Percentiles rank a stretch among this genome's conserved stretches.
These are phyloP conservation scores for Fusarium buxicola DNA, from an alignment of 2,329 filamentous ascomycete genomes.

Conservation along the genomic window DNA sequence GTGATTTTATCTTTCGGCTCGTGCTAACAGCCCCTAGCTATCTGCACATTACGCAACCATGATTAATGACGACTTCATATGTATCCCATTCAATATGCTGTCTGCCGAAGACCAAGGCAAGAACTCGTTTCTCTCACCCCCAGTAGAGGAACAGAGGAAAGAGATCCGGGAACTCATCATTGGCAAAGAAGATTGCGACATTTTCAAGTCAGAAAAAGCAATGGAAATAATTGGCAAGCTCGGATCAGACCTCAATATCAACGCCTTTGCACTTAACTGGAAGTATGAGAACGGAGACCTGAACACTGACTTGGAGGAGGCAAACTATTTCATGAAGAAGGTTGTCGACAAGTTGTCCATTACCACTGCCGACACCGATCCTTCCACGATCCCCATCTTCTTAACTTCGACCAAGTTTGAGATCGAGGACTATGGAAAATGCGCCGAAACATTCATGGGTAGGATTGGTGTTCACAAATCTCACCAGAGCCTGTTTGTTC, in stretches of 20 bases:
- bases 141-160: slow-evolving; percentile 51
- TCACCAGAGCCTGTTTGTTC: slow-evolving; percentile 54
- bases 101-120: slow-evolving; percentile 47
- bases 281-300: slow-evolving; percentile 51
- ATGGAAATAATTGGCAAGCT: slow-evolving; percentile 55
- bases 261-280: slow-evolving; percentile 59
- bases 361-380: slow-evolving; percentile 53
- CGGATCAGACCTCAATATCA: slow-evolving; percentile 61
- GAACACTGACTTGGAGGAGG: slow-evolving; percentile 59
- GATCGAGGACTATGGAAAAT: slow-evolving; percentile 55
- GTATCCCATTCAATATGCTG: slow-evolving; percentile 58
- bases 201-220: slow-evolving; percentile 50
- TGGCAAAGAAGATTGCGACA: slow-evolving; percentile 50
- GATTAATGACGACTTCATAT: slow-evolving; percentile 52
- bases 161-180: slow-evolving; percentile 55
- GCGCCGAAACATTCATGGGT: slow-evolving; percentile 55
- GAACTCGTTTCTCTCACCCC: slow-evolving; percentile 34
- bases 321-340: slow-evolving; percentile 60
- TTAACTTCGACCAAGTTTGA: slow-evolving; percentile 59
- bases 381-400: slow-evolving; percentile 55
- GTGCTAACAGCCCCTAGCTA: slow-evolving; percentile 39
- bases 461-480: slow-evolving; percentile 52
- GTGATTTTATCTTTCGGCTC: not conserved
- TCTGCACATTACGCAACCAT: slow-evolving; percentile 57
- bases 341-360: slow-evolving; percentile 58